Evolutionary conservation across 2,329 filamentous ascomycete genomes (phyloP), one percentile per base, ranked within the genome.

Genomic region (Ophioceras dolichostomum): DNA sequence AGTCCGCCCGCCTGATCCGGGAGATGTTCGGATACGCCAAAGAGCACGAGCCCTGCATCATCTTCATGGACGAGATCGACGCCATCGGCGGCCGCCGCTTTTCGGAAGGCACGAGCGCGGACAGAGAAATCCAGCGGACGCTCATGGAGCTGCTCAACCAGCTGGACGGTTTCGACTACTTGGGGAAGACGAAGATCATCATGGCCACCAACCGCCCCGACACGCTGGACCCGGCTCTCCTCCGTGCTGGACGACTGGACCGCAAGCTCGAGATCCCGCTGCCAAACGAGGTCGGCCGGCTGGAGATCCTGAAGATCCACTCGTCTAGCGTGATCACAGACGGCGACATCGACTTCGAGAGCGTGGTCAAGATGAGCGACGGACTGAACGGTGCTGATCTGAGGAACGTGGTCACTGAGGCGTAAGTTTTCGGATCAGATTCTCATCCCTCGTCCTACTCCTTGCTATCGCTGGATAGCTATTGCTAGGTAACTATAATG

Each of bases 51-150:
- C 91, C 91, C 28, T 98, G 91, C 61, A 98, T 98, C 61, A 98
- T 98, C 64, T 98, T 98, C 74, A 98, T 98, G 91, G 93, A 98
- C 70, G 91, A 98, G 65, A 98, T 98, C 56, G 91, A 98, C 56
- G 91, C 91, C 54, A 98, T 98, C 54, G 91, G 91, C 58, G 93
- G 93, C 45, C 78, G 93, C 51, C 76, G 91, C 52, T 98, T 98
- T 63, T 94, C 86, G 1, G 91, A 98, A 60, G 91, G 93, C 49
- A 98, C 91, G 36, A 94, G 87, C 42, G 91, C 91, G 36, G 91
- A 98, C 66, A 81, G 93, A 54, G 91, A 98, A 61, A 98, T 98
- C 50, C 91, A 98, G 65, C 81, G 91, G 55, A 98, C 91, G 26
- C 69, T 98, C 42, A 98, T 98, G 91, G 91, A 98, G 61, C 73